Base-by-base conservation (phyloP, 805 yeast genomes). In the Sporopachydermia lactativora region DNA sequence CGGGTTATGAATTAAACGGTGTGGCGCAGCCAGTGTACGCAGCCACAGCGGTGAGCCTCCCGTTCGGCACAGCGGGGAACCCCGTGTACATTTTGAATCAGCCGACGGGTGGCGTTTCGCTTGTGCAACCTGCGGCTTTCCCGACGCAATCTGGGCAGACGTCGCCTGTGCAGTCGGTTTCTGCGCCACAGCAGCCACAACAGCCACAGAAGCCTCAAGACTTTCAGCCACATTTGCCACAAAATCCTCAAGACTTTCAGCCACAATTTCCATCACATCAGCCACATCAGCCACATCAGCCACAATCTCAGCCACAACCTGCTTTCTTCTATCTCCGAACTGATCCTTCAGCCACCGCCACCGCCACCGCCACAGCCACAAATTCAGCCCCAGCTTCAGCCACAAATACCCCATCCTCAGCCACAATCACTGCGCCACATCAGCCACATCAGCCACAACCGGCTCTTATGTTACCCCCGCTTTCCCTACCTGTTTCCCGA, bases 191-290 rank as follows among this genome's bases (percentile, higher is more conserved):
- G 19, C 47, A 6, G 42, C 48, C 38, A 19, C 45, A 5, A 31
- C 47, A 18, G 42, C 46, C 19, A 35, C 24, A 46, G 50, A 45
- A 43, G 40, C 45, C 37, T 34, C 39, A 44, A 34, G 45, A 46
- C 37, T 49, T 43, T 42, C 43, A 45, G 34, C 44, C 42, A 35
- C 31, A 18, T 24, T 36, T 15, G 41, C 42, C 38, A 48, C 48
- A 24, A 49, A 50, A 2, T 37, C 50, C 36, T 38, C 47, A 37
- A 39, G 52, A 17, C 42, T 52, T 35, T 48, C 49, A 37, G 49
- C 45, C 34, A 46, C 49, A 45, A 52, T 47, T 3, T 43, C 50
- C 19, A 18, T 43, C 36, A 54, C 62, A 37, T 53, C 47, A 6
- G 39, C 52, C 18, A 36, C 49, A n/a, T 31, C 46, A n/a, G 37